phyloP scores from a whole-genome alignment of 2,329 filamentous ascomycete species.

The Pseudogymnoascus sp. region DNA sequence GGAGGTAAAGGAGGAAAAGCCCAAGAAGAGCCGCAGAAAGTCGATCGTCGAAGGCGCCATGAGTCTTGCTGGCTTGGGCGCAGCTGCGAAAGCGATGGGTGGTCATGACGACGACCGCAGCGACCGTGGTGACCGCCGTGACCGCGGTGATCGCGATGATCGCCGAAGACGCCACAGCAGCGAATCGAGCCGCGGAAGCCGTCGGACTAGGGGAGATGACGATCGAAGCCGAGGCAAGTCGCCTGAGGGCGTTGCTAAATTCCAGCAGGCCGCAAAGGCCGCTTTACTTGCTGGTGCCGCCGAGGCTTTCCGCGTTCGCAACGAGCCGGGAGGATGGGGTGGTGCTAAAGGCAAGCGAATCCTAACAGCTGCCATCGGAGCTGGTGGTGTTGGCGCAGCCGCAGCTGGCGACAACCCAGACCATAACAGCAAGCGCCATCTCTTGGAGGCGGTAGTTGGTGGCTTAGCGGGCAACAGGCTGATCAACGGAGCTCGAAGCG shows the following conservation, averaged over 20 bases:
- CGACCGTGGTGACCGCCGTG: constrained; percentile 30
- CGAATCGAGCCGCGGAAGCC: constrained; percentile 33
- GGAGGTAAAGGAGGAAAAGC: constrained; percentile 47
- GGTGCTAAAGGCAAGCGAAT: constrained; percentile 89
- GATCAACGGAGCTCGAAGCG: constrained; percentile 67
- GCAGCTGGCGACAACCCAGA: constrained; percentile 57
- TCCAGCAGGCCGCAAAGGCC: constrained; percentile 83
- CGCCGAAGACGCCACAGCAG: constrained; percentile 34
- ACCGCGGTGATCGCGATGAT: constrained; percentile 28
- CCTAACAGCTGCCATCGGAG: constrained; percentile 76
- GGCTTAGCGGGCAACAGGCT: constrained; percentile 80
- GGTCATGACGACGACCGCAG: constrained; percentile 31
- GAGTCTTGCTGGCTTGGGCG: constrained; percentile 52
- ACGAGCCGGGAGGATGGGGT: constrained; percentile 80
- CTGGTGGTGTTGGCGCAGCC: constrained; percentile 75
- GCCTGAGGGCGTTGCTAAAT: constrained; percentile 47
- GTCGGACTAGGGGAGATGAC: constrained; percentile 45
- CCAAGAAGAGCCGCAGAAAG: constrained; percentile 51
- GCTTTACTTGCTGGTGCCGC: constrained; percentile 83
- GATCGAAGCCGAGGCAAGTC: constrained; percentile 33
- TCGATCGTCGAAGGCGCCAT: constrained; percentile 57
- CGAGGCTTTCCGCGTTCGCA: constrained; percentile 84
- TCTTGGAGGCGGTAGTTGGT: constrained; percentile 80
- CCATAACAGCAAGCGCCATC: constrained; percentile 71
- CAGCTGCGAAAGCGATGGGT: constrained; percentile 50